Evolutionary conservation across 2,329 filamentous ascomycete species (phyloP), one percentile per base, ranked within the genome.

Genomic region (Stromatinia cepivora): DNA sequence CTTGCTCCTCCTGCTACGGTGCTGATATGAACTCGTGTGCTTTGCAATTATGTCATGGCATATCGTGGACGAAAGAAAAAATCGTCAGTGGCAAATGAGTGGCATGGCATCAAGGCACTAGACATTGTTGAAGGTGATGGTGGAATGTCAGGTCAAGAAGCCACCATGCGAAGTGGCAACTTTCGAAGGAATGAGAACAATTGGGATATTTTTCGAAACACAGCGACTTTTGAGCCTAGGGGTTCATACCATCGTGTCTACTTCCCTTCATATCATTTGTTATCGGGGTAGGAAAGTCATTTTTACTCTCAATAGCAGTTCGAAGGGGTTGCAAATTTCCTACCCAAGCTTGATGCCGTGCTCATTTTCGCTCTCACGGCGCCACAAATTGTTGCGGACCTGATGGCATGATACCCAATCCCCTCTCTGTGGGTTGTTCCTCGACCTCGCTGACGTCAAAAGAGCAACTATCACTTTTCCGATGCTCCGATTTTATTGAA

Each of bases 1-100:
- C 4, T 11, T 28, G 3, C 2, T 9, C 4, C 1, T 9, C 2
- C 2, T 1, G 2, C 10, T 5, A 59, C 3, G 1, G 3, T 22
- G 5, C 9, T 31, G 3, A 36, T 20, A n/a, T 28, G 13, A 15
- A 9, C 42, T 34, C 7, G 13, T 15, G 5, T 22, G 5, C 10
- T 42, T 22, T 6, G 1, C 0, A 28, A 59, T 22, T 17, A 22
- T 6, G 2, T 13, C 1, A 7, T 31, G 3, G 4, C 50, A 46
- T 20, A 46, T 2, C 5, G 1, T 22, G 9, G 15, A 8, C 13
- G 3, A 59, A 15, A 1, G 0, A 42, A 59, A 17, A 28, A 8
- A 28, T 10, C 0, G 4, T 20, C 22, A 25, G n/a, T 22, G 50
- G 50, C 50, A 17, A 28, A n/a, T 56, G 17, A 56, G 31, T 20